A percentile compares a stretch with the other conserved stretches of the same genome.
Evolutionary conservation across 176 grass and related monocot genomes (phyloP).

Genomic region (Carex parvula): DNA sequence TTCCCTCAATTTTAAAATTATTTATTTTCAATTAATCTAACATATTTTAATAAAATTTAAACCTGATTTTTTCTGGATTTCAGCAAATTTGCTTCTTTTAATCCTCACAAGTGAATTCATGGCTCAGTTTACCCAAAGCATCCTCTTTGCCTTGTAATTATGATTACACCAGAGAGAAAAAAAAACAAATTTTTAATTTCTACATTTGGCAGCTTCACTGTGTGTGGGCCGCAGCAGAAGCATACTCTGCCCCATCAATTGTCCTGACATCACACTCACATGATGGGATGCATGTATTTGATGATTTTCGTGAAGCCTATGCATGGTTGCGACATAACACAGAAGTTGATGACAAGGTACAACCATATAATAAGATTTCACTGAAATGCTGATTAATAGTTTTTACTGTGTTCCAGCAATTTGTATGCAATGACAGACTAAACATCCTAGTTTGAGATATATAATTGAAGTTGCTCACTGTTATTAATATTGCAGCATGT

Average conservation of each 20-base stretch:
- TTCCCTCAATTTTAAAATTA: neutral
- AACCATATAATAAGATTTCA: neutral
- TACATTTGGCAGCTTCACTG: conserved; percentile 79
- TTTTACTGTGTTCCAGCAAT: neutral
- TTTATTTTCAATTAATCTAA: neutral
- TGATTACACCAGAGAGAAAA: neutral
- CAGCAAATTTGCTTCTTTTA: neutral
- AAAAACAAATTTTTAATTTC: neutral
- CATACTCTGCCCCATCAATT: conserved; percentile 97
- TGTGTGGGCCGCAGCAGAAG: conserved; percentile 99
- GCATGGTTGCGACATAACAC: conserved; percentile 98
- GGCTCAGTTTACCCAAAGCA: neutral
- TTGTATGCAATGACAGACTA: neutral
- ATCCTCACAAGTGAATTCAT: neutral
- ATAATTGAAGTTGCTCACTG: neutral
- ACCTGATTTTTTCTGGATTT: neutral
- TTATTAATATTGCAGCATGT: neutral
- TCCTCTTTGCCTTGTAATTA: neutral
- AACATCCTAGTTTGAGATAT: neutral
- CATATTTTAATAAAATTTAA: neutral
- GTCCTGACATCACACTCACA: conserved; percentile 86
- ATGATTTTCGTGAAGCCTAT: conserved; percentile 99
- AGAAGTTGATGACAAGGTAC: conserved; percentile 96
- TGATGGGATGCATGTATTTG: conserved; percentile 96
- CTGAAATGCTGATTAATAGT: neutral